These are phyloP conservation scores for Gracilariopsis chorda DNA, from an alignment of 23 red algal genomes.

Conservation along the genomic window DNA sequence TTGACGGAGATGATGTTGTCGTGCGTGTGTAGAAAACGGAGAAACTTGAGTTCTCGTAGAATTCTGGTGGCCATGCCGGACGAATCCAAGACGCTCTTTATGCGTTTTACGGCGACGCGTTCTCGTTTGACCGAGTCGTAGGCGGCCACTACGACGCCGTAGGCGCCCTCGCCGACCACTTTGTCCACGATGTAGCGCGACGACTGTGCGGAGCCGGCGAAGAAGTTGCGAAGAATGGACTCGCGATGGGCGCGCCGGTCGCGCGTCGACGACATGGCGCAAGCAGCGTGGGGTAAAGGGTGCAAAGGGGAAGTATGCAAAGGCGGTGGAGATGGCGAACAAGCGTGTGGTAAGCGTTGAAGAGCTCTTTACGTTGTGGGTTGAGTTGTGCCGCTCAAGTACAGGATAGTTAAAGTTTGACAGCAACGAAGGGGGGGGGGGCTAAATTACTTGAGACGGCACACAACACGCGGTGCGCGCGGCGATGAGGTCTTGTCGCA, in stretches of 20 bases:
- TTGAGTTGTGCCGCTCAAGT: too few relatives aligned
- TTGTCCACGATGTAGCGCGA: conserved; percentile 58
- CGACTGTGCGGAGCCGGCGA: conserved; percentile 54
- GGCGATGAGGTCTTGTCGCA: conserved; percentile 17
- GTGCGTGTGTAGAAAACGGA: conserved; percentile 83
- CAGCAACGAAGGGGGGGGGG: too few relatives aligned
- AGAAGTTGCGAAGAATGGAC: conserved; percentile 46
- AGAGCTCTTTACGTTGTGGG: too few relatives aligned
- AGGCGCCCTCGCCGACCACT: conserved; percentile 91
- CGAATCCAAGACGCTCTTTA: conserved; percentile 82
- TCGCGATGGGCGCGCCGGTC: conserved; percentile 63
- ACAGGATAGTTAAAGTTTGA: too few relatives aligned
- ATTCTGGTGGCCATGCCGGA: conserved; percentile 86
- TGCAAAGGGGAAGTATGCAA: not conserved
- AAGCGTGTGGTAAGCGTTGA: not conserved
- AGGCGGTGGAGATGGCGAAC: not conserved
- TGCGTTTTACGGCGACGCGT: conserved; percentile 92
- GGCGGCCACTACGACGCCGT: conserved; percentile 89
- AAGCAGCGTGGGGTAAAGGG: not conserved
- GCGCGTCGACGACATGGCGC: conserved; percentile 25
- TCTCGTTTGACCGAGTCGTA: conserved; percentile 74
- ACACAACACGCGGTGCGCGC: conserved; percentile 12
- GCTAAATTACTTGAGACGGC: too few relatives aligned
- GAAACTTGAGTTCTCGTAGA: conserved; percentile 96
- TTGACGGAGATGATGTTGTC: conserved; percentile 95